These are phyloP conservation scores for Sarcodon sp. DNA, from an alignment of 768 basidiomycete genomes.

Conservation along the genomic window DNA sequence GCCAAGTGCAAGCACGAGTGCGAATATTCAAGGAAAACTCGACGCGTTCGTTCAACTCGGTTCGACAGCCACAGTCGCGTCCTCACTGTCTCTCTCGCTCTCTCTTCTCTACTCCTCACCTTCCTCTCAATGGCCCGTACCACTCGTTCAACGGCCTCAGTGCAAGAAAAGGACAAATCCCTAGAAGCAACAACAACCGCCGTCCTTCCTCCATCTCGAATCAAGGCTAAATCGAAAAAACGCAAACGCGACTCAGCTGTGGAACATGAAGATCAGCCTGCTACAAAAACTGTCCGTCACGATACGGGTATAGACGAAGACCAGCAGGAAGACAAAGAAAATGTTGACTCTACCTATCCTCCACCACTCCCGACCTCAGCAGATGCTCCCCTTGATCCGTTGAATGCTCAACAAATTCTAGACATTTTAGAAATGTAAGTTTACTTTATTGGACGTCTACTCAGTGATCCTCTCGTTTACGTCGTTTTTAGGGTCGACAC, in stretches of 20 bases:
- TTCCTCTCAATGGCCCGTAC: slow-evolving; percentile 51
- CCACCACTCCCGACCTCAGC: not conserved
- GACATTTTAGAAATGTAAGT: slow-evolving; percentile 46
- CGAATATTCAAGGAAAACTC: not conserved
- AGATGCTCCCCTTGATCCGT: slow-evolving; percentile 7
- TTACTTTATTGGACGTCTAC: not conserved
- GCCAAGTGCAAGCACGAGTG: not conserved
- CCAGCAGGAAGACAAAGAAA: slow-evolving; percentile 18
- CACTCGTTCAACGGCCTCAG: slow-evolving; percentile 44
- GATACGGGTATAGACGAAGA: slow-evolving; percentile 2
- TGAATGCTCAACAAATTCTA: slow-evolving; percentile 41
- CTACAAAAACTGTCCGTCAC: slow-evolving; percentile 33
- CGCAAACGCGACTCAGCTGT: slow-evolving; percentile 46
- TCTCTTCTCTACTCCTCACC: slow-evolving; percentile 4
- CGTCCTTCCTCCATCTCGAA: slow-evolving; percentile 11
- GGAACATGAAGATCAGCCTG: slow-evolving; percentile 33
- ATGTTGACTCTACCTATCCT: slow-evolving; percentile 9
- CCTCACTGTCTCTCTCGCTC: slow-evolving; percentile 9
- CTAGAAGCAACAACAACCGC: slow-evolving; percentile 1
- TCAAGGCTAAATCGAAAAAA: slow-evolving; percentile 36
- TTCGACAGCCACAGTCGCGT: slow-evolving; percentile 21
- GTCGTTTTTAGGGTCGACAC: slow-evolving; percentile 40
- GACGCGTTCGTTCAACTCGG: slow-evolving; percentile 1
- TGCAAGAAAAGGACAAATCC: slow-evolving; percentile 20
- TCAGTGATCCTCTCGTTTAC: slow-evolving; percentile 3